A percentile compares a stretch with the other conserved stretches of the same genome.
These are phyloP conservation scores for Fusarium subglutinans DNA, from an alignment of 2,329 filamentous ascomycete species.

Conservation along the genomic window DNA sequence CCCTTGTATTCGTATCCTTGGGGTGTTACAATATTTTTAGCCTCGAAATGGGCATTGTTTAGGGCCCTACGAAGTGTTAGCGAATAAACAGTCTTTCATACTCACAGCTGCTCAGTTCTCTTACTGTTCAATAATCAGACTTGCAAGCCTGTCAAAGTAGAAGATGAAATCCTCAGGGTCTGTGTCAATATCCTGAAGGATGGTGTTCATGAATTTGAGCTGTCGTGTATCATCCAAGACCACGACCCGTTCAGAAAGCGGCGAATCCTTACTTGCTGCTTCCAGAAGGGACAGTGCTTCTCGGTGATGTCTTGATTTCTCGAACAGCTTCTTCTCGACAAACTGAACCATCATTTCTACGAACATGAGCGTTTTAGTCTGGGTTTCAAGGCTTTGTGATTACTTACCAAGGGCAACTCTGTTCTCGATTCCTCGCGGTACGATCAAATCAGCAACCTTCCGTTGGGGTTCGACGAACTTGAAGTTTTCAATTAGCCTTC, in stretches of 20 bases:
- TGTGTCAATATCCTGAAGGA: conserved; percentile 83
- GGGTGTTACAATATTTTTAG: conserved; percentile 74
- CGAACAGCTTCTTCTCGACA: conserved; percentile 84
- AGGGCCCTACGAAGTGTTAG: conserved; percentile 65
- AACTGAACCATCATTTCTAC: conserved; percentile 92
- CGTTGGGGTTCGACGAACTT: conserved; percentile 90
- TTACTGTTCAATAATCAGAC: conserved; percentile 83
- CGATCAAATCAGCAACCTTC: conserved; percentile 92
- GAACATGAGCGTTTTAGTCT: conserved; percentile 3
- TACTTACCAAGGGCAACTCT: conserved; percentile 82
- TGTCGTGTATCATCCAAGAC: conserved; percentile 82
- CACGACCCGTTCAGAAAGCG: conserved; percentile 78
- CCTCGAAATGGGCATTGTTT: conserved; percentile 77
- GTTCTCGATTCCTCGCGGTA: conserved; percentile 94
- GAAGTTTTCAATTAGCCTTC: conserved; percentile 12
- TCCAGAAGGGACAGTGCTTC: conserved; percentile 81
- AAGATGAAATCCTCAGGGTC: conserved; percentile 93
- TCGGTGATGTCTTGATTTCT: conserved; percentile 87
- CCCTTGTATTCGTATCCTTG: conserved; percentile 76
- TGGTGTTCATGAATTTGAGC: conserved; percentile 87
- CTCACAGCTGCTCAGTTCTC: conserved; percentile 28
- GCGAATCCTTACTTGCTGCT: conserved; percentile 73
- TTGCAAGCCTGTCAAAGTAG: conserved; percentile 90
- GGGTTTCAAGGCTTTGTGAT: background rate
- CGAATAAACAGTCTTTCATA: background rate